Evolutionary conservation across 164 flowering plant species (phyloP).

Genomic region (Buxus sempervirens): DNA sequence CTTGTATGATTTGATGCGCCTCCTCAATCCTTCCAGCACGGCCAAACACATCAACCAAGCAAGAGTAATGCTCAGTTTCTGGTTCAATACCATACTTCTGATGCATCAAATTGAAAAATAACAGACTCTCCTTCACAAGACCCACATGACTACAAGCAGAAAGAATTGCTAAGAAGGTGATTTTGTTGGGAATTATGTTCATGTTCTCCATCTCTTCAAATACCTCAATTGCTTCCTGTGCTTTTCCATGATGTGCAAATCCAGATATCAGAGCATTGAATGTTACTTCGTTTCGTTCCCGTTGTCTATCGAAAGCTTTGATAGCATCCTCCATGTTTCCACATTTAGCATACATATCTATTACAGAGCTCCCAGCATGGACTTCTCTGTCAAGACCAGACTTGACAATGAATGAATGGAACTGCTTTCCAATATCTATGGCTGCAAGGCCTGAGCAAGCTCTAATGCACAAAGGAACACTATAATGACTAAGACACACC

Average conservation of each 20-base stretch:
- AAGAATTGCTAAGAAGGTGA: constrained; percentile 26
- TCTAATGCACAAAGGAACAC: constrained; percentile 20
- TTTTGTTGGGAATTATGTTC: constrained; percentile 20
- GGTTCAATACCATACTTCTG: constrained; percentile 15
- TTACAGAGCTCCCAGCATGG: constrained; percentile 22
- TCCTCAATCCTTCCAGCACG: constrained; percentile 25
- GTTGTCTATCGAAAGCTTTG: constrained; percentile 20
- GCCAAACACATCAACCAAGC: constrained; percentile 25
- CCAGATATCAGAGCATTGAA: constrained; percentile 28
- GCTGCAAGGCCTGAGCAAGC: constrained; percentile 24
- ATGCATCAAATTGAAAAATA: constrained; percentile 19
- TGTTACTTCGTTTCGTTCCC: constrained; percentile 14
- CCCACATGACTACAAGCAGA: constrained; percentile 32
- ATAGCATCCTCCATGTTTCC: constrained; percentile 25
- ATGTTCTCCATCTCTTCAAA: constrained; percentile 20
- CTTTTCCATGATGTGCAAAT: constrained; percentile 25
- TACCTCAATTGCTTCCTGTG: constrained; percentile 17
- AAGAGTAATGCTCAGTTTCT: constrained; percentile 19
- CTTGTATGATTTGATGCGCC: constrained; percentile 14
- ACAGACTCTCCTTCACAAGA: constrained; percentile 18
- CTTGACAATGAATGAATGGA: constrained; percentile 23
- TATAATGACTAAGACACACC: constrained; percentile 14
- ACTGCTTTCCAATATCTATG: constrained; percentile 23
- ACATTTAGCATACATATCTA: constrained; percentile 34
- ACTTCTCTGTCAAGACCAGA: constrained; percentile 17